Evolutionary conservation across 495 filamentous ascomycete species (phyloP).

Genomic region (Hypoxylon intermedium): DNA sequence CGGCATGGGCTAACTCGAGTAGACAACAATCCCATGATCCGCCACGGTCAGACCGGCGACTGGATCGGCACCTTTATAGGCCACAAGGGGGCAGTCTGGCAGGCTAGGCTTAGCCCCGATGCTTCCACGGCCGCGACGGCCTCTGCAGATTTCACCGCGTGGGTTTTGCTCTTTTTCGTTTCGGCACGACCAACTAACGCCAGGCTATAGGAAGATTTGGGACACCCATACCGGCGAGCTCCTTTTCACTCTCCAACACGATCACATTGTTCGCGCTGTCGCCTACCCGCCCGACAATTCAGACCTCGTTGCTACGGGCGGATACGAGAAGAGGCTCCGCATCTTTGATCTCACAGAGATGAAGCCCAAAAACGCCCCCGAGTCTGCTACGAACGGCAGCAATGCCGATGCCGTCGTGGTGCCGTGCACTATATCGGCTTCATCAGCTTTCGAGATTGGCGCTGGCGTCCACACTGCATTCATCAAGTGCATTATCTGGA

Average conservation of each 20-base stretch:
- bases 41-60: conserved; percentile 94
- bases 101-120: conserved; percentile 87
- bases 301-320: conserved; percentile 84
- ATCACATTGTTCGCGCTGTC: conserved; percentile 92
- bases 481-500: conserved; percentile 96
- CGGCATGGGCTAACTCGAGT: too few relatives aligned
- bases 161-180: conserved; percentile 51
- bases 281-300: conserved; percentile 85
- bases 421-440: conserved; percentile 52
- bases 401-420: conserved; percentile 32
- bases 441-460: conserved; percentile 82
- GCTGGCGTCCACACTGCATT: conserved; percentile 79
- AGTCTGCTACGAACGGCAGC: conserved; percentile 25
- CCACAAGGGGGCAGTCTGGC: conserved; percentile 98
- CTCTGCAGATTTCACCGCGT: conserved; percentile 96
- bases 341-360: conserved; percentile 82
- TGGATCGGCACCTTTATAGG: conserved; percentile 99
- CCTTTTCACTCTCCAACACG: conserved; percentile 83
- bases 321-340: conserved; percentile 93
- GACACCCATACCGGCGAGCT: conserved; percentile 94
- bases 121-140: conserved; percentile 88
- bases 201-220: conserved; percentile 80
- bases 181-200: conserved; percentile 29
- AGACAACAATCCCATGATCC: conserved; percentile 98
- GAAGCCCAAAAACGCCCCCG: conserved; percentile 36